A percentile compares a stretch with the other conserved stretches of the same genome.
Evolutionary conservation across 2,329 filamentous ascomycete species (phyloP).

Genomic region (Rosellinia necatrix): DNA sequence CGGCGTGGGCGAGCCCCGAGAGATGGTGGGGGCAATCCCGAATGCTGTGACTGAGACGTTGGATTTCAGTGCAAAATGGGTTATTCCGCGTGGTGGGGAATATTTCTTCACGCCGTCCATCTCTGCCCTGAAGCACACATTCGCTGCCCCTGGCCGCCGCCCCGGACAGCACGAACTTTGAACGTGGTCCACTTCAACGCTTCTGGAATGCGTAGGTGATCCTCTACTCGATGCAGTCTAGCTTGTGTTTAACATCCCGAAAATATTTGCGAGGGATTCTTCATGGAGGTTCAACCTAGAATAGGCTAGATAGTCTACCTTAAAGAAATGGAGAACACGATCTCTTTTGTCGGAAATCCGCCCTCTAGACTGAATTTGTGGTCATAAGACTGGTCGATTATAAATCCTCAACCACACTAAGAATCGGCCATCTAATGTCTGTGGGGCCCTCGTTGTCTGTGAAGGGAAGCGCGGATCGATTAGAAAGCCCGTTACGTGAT

Average conservation of each 20-base stretch:
- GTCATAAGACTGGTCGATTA: neutral
- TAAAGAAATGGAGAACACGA: no score
- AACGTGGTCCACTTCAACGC: neutral
- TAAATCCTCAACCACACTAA: neutral
- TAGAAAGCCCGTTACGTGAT: neutral
- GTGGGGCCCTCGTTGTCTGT: neutral
- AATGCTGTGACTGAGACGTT: slow-evolving; percentile 29
- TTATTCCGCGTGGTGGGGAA: slow-evolving; percentile 48
- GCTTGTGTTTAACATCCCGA: no score
- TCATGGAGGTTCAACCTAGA: no score
- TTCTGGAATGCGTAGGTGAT: no score
- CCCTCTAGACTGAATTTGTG: neutral
- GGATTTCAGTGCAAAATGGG: slow-evolving; percentile 42
- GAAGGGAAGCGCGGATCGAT: neutral
- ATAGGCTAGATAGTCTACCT: no score
- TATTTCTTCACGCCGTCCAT: slow-evolving; percentile 53
- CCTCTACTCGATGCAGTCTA: no score
- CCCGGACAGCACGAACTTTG: neutral
- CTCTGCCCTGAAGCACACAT: slow-evolving; percentile 33
- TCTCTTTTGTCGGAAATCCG: neutral
- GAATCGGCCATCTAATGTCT: neutral
- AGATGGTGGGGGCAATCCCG: slow-evolving; percentile 34
- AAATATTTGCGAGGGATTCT: no score
- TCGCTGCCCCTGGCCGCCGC: slow-evolving; percentile 11
- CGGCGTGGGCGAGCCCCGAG: slow-evolving; percentile 28